Percentiles rank a stretch among this genome's conserved stretches.
phyloP scores from a whole-genome alignment of 2,329 filamentous ascomycete genomes.

The Xylaria multiplex region DNA sequence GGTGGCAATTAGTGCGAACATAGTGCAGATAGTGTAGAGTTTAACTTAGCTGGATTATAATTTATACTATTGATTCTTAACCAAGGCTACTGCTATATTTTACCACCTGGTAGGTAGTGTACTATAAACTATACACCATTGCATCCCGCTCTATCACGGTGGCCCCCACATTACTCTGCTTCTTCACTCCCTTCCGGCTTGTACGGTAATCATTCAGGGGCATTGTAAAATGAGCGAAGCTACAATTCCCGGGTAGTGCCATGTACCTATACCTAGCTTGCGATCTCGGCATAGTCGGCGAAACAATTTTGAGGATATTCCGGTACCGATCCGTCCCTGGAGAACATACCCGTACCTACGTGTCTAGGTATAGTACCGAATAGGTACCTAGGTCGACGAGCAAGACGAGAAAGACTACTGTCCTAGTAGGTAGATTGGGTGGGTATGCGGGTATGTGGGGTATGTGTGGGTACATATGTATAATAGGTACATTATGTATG shows the following conservation, averaged over 20 bases:
- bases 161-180: neutral
- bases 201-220: neutral
- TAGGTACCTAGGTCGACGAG: neutral
- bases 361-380: neutral
- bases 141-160: neutral
- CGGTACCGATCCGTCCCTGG: constrained; percentile 20
- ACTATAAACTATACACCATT: neutral
- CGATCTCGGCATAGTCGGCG: constrained; percentile 17
- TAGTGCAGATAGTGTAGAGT: no score
- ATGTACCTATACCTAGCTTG: constrained; percentile 9
- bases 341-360: constrained; percentile 14
- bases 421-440: neutral
- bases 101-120: no score
- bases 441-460: no score
- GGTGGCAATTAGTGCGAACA: no score
- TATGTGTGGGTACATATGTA: no score
- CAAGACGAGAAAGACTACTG: no score
- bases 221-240: constrained; percentile 8
- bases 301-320: constrained; percentile 4
- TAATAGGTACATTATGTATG: no score
- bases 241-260: neutral
- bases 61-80: neutral
- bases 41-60: no score
- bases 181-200: no score
- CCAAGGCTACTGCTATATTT: neutral